These are phyloP conservation scores for Jatropha curcas DNA, from an alignment of 345 rosid species.

Conservation along the genomic window DNA sequence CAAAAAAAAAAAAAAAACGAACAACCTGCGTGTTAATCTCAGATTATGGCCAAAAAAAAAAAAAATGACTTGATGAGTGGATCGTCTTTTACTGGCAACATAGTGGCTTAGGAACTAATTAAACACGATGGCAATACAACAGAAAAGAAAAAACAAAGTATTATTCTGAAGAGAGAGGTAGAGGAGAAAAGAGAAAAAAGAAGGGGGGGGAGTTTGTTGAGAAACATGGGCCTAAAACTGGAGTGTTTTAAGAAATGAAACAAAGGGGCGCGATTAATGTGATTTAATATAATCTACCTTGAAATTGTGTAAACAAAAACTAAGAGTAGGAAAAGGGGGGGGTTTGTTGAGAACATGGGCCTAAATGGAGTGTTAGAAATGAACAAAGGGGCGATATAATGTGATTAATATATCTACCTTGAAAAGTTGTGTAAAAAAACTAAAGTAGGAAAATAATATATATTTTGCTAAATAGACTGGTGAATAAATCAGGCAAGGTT, in stretches of 20 bases:
- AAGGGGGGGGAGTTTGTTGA: too few species aligned
- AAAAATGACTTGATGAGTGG: constrained; percentile 8
- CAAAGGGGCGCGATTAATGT: background rate
- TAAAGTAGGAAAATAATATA: background rate
- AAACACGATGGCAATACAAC: background rate
- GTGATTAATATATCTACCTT: background rate
- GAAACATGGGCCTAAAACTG: background rate
- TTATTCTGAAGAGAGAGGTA: too few species aligned
- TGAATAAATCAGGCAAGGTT: constrained; percentile 3
- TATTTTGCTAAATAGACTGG: constrained; percentile 1
- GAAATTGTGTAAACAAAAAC: background rate
- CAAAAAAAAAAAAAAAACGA: constrained; percentile 30
- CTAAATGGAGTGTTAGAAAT: background rate
- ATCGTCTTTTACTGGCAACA: background rate
- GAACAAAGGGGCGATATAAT: background rate
- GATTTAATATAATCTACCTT: background rate
- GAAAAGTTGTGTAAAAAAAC: background rate
- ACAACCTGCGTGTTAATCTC: too few species aligned
- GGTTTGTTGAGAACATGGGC: too few species aligned
- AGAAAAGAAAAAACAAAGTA: background rate
- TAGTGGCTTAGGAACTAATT: background rate
- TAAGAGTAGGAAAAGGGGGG: background rate
- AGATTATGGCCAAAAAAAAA: too few species aligned
- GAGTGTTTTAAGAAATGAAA: background rate
- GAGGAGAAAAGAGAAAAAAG: background rate